phyloP scores from a whole-genome alignment of 371 early-diverging fungal genomes.

The Mortierella sp. region DNA sequence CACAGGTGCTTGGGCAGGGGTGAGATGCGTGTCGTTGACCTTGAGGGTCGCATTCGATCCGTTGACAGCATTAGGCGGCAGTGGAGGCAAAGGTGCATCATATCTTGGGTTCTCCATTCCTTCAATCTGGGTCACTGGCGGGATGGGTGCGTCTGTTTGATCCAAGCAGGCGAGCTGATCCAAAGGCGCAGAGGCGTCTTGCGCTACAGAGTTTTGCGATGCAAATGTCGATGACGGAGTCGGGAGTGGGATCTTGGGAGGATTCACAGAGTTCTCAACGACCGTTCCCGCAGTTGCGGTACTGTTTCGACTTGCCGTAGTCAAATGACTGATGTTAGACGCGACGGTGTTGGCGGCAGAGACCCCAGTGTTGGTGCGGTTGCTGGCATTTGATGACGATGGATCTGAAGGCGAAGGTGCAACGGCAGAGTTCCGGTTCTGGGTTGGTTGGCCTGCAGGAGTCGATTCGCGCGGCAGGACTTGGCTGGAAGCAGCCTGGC shows the following conservation, averaged over 20 bases:
- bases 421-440: not conserved
- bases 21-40: not conserved
- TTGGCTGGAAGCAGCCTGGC: not conserved
- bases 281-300: slow-evolving; percentile 15
- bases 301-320: slow-evolving; percentile 12
- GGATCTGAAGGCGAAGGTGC: slow-evolving; percentile 8
- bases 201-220: slow-evolving; percentile 2
- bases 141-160: not conserved
- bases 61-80: slow-evolving; percentile 16
- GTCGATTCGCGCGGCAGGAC: not conserved
- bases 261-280: slow-evolving; percentile 24
- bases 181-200: slow-evolving; percentile 18
- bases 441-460: not conserved
- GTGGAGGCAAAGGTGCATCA: slow-evolving; percentile 40
- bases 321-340: slow-evolving; percentile 33
- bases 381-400: slow-evolving; percentile 23
- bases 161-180: slow-evolving; percentile 30
- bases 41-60: not conserved
- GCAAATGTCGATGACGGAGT: slow-evolving; percentile 33
- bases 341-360: slow-evolving; percentile 41
- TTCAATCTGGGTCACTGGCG: slow-evolving; percentile 1
- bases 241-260: slow-evolving; percentile 33
- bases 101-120: slow-evolving; percentile 3
- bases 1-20: not conserved
- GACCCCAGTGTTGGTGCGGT: slow-evolving; percentile 38